Evolutionary conservation across 2,329 filamentous ascomycete species (phyloP), one percentile per base, ranked within the genome.

Genomic region (Phaeosphaeriaceae sp.): DNA sequence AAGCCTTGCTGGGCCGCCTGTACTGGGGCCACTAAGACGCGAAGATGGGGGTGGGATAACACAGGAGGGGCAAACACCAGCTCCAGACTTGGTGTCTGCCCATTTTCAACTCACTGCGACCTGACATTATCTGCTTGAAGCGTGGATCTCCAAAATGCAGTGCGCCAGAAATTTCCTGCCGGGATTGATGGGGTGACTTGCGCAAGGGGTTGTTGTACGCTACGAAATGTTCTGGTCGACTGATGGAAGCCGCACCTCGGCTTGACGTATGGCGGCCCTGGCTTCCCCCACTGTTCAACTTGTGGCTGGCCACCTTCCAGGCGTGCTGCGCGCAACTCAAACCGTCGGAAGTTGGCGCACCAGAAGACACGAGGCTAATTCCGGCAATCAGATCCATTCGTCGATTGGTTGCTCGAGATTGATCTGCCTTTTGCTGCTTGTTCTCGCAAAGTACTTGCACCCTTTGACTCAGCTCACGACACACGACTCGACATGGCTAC

Each of bases 31-130:
- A 58, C 66, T 66, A 66, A 59, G 58, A 43, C 60, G 59, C 62
- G 67, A 74, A 64, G 70, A 74, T 74, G 73, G 73, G 72, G 68
- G 65, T 72, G 54, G 49, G 49, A 30, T 64, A 40, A 40, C 35
- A 48, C 58, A 54, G 56, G 56, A 62, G 60, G 61, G 65, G 59
- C 61, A 67, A 26, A 63, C 54, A 62, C 48, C 59, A 64, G 67
- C 50, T 48, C 47, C 68, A 61, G 58, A 64, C 58, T 61, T 59
- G 65, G 49, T 48, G 60, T 65, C 58, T 66, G 61, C 64, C 71
- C 70, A 72, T 71, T 67, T 68, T 70, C 65, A 67, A 66, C 55
- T 59, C 50, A 56, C 63, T 30, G 52, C 48, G 21, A 52, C 49
- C 26, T 30, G 52, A 42, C 59, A 63, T 69, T 24, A 50, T 58